A percentile compares a stretch with the other conserved stretches of the same genome.
phyloP scores from a whole-genome alignment of 2,329 filamentous ascomycete genomes.

The Botrytis deweyae region DNA sequence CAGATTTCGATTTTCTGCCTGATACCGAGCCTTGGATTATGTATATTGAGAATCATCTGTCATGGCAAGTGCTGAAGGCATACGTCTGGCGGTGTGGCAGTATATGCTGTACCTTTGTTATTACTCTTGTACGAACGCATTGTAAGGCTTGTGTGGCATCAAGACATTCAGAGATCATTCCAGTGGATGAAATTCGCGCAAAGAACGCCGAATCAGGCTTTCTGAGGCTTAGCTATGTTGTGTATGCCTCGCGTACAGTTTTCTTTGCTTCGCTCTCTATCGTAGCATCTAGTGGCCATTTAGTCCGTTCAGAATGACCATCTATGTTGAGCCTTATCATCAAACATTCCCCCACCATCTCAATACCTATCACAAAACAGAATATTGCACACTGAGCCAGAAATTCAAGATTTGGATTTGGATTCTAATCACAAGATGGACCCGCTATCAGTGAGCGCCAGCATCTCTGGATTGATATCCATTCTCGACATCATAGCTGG shows the following conservation, averaged over 20 bases:
- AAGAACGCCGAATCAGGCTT: neutral
- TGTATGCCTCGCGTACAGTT: neutral
- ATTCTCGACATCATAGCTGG: conserved; percentile 13
- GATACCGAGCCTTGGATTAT: neutral
- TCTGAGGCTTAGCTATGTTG: neutral
- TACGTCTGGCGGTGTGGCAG: neutral
- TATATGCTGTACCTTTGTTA: neutral
- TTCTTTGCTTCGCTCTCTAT: neutral
- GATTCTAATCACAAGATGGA: conserved; percentile 6
- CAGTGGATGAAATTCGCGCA: neutral
- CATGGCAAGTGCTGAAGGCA: neutral
- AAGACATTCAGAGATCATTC: neutral
- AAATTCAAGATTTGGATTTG: neutral
- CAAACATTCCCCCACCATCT: neutral
- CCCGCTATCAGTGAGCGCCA: conserved; percentile 22
- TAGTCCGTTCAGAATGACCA: neutral
- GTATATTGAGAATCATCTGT: neutral
- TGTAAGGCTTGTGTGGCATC: neutral
- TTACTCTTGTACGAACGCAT: neutral
- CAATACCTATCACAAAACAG: neutral
- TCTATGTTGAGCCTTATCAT: neutral
- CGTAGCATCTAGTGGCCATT: neutral
- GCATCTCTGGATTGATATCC: conserved; percentile 21
- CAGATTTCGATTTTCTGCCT: neutral
- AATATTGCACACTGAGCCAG: neutral